Evolutionary conservation across 345 rosid genomes (phyloP).

Genomic region (Pistacia integerrima): DNA sequence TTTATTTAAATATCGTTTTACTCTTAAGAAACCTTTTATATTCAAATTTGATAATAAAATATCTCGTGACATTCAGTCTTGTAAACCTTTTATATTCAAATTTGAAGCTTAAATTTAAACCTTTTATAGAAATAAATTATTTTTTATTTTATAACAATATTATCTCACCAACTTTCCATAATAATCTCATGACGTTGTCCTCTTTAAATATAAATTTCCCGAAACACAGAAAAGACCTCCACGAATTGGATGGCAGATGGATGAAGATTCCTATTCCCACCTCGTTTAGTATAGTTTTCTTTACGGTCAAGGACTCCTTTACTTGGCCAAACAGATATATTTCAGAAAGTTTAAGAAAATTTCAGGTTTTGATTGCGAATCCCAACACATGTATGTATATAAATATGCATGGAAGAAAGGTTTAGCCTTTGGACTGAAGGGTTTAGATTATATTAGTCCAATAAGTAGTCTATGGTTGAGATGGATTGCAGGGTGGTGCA

Average conservation of each 20-base stretch:
- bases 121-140: background rate
- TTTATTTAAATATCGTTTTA: too few species aligned
- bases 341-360: background rate
- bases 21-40: too few species aligned
- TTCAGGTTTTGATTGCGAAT: background rate
- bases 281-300: background rate
- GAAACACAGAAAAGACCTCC: slow-evolving; percentile 7
- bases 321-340: background rate
- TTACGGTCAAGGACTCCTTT: slow-evolving; percentile 9
- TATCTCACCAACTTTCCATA: slow-evolving; percentile 6
- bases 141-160: background rate
- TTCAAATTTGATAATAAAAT: too few species aligned
- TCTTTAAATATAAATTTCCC: background rate
- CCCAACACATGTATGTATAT: background rate
- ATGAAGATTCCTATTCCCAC: background rate
- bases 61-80: too few species aligned
- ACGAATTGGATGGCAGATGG: slow-evolving; percentile 16
- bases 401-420: background rate
- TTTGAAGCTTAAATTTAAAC: too few species aligned
- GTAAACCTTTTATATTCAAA: too few species aligned
- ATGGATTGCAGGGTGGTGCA: background rate
- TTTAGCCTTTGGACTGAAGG: too few species aligned
- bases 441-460: too few species aligned
- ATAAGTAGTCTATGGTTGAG: background rate
- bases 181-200: slow-evolving; percentile 9